phyloP scores from a whole-genome alignment of 2,329 filamentous ascomycete species.

The Fusarium dimerum region DNA sequence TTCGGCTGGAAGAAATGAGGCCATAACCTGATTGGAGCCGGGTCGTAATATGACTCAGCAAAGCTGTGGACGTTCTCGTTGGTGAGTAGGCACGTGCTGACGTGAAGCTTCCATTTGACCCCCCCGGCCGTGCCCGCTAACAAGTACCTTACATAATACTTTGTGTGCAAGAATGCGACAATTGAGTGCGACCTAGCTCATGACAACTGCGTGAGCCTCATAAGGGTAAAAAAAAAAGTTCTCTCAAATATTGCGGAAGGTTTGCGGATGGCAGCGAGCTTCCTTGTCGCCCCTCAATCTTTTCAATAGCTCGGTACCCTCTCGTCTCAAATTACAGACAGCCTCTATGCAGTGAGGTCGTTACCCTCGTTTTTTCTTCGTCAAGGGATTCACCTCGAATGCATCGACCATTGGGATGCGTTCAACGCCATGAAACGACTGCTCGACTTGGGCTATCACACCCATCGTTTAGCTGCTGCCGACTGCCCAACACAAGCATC shows the following conservation, averaged over 20 bases:
- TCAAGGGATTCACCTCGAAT: slow-evolving; percentile 28
- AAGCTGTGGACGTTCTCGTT: slow-evolving; percentile 21
- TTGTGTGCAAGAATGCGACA: background rate
- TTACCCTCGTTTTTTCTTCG: slow-evolving; percentile 16
- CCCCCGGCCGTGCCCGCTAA: background rate
- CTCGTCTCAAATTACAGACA: background rate
- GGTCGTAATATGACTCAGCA: slow-evolving; percentile 38
- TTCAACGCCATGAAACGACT: slow-evolving; percentile 15
- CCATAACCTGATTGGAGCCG: slow-evolving; percentile 39
- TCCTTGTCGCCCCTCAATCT: background rate
- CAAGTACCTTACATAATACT: too few relatives aligned
- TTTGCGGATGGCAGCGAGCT: background rate
- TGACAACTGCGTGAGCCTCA: background rate
- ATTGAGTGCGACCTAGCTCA: background rate
- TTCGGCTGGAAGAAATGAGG: slow-evolving; percentile 39
- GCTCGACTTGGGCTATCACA: slow-evolving; percentile 9
- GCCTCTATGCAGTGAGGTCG: slow-evolving; percentile 1
- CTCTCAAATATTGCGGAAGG: background rate
- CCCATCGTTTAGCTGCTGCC: slow-evolving; percentile 5
- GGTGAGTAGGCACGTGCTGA: slow-evolving; percentile 21
- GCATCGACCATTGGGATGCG: slow-evolving; percentile 28
- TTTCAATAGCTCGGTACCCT: too few relatives aligned
- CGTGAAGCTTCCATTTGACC: slow-evolving; percentile 3
- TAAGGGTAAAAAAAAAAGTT: background rate
- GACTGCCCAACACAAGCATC: background rate